Base-by-base conservation (phyloP, 805 yeast genomes). In the Starmera pachycereana region DNA sequence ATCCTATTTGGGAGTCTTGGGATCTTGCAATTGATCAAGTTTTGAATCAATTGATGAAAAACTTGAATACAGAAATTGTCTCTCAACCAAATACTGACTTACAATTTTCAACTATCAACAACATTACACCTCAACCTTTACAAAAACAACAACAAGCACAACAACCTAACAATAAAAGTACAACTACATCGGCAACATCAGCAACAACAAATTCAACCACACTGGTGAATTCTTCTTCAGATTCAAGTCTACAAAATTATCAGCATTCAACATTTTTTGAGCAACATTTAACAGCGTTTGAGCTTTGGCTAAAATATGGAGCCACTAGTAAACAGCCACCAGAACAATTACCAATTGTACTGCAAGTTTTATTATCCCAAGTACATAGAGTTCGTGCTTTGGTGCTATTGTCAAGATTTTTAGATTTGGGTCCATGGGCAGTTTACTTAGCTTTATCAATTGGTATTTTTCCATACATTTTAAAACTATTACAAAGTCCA, bases 1-100 rank as follows among this genome's bases (percentile, higher is more conserved):
- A 92, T 56, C 78, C 94, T 6, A 80, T 92, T 85, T 92, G 98
- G 98, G 92, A 87, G 43, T 81, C 96, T 0, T 92, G 98, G 97
- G 97, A 92, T 55, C 67, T 92, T 46, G 97, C 98, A 0, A 81
- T 92, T 33, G 97, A 92, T 57, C 97, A 92, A 55, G 94, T 94
- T 4, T 65, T 92, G 35, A 76, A 85, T 3, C 88, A 82, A 51
- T 60, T 82, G 33, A 68, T 82, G 39, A 72, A 72, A 38, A 62
- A 58, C 35, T 35, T 65, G 32, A 60, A 60, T 36, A 62, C 59
- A 42, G 51, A 58, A 10, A 29, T n/a, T n/a, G 39, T 61, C 19
- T 12, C 44, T n/a, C 18, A 41, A 6, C 36, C 37, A 16, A 7
- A 14, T 4, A 14, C 35, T 19, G 14, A 28, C 5, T 22, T 22